These are phyloP conservation scores for Skeletonema marinoi DNA, from an alignment of 108 stramenopile genomes.

Conservation along the genomic window DNA sequence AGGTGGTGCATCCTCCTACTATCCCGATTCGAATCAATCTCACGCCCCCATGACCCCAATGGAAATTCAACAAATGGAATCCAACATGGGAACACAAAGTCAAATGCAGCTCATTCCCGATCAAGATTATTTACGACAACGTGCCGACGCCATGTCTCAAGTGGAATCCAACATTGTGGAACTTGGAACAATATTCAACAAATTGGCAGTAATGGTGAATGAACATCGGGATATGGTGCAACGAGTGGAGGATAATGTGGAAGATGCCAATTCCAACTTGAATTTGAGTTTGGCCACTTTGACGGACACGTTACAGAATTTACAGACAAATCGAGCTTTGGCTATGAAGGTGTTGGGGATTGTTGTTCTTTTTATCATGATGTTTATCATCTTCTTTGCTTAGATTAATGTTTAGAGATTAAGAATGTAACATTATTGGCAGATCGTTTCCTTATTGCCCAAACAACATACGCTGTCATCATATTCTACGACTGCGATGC, in stretches of 20 bases:
- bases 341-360: constrained; percentile 74
- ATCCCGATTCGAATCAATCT: constrained; percentile 43
- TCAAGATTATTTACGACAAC: constrained; percentile 78
- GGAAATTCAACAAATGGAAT: constrained; percentile 90
- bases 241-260: constrained; percentile 90
- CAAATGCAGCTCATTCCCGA: constrained; percentile 88
- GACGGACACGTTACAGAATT: constrained; percentile 78
- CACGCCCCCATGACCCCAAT: constrained; percentile 69
- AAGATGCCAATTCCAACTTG: constrained; percentile 83
- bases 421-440: neutral
- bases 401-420: constrained; percentile 24
- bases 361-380: constrained; percentile 80
- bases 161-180: constrained; percentile 89
- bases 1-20: constrained; percentile 38
- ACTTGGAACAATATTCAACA: constrained; percentile 87
- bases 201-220: constrained; percentile 86
- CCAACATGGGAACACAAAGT: constrained; percentile 64
- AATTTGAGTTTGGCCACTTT: constrained; percentile 72
- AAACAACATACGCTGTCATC: too few relatives aligned
- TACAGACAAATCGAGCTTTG: constrained; percentile 74
- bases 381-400: constrained; percentile 88
- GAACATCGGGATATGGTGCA: constrained; percentile 90
- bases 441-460: neutral
- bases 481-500: too few relatives aligned
- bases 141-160: constrained; percentile 86